Base-by-base conservation (phyloP, 2,329 filamentous ascomycete species). In the Plenodomus biglobosus region DNA sequence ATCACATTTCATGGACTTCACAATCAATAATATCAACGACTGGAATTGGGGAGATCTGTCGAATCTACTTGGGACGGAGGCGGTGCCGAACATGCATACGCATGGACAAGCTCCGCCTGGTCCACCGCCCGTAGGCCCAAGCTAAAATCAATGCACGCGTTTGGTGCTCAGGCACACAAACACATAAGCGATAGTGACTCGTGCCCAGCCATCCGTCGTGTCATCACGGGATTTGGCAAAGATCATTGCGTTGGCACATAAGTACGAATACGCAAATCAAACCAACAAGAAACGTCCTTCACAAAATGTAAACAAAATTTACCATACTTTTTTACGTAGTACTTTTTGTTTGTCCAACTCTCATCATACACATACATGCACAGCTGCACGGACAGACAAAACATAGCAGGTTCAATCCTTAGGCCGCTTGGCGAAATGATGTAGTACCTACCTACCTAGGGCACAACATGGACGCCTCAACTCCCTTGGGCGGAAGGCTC, bases 1-100 rank as follows among this genome's bases (percentile, higher is more conserved):
- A 37, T 65, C 64, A 65, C 55, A 57, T 8, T 70, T 71, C 41
- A 70, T 70, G 68, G 66, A 71, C 41, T 71, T 70, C 45, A 66
- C 64, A 6, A 61, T 70, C 21, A 66, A 64, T 44, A 67, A 67
- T 20, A 68, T 71, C 8, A 58, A 68, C 8, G 66, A 69, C 30
- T 71, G 68, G 68, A 65, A 65, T 19, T 71, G 68, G 68, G 63
- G 53, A 10, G 66, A 71, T 44, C 38, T 71, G 38, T 64, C 63
- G 2, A 62, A 48, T 42, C 50, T 71, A 27, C 49, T 69, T 8
- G 60, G 62, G 2, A 45, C 55, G 5, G 59, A 65, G 19, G 56
- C 48, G 20, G 39, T 53, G 17, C 53, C 56, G 3, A 53, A 48
- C 38, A 43, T 44, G 13, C 50, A 48, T 38, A 27, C 35, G 21